Conservation (phyloP, 352 stramenopile species). For the Pythium vanterpoolii region DNA sequence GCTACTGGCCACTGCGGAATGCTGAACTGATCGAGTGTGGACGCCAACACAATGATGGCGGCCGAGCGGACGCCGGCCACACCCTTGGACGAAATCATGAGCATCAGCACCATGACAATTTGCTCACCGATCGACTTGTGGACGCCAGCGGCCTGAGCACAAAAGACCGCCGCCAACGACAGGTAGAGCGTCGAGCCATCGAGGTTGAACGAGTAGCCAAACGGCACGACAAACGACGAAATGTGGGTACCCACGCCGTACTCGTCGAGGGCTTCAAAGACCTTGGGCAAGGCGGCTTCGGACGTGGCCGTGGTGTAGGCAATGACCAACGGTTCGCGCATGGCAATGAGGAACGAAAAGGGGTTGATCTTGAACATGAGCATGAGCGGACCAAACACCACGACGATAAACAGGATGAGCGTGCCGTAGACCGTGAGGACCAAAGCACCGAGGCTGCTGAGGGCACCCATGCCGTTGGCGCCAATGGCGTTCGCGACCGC, state of each 20-base stretch:
- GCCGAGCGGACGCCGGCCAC: constrained; percentile 10
- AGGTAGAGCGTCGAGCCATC: constrained; percentile 53
- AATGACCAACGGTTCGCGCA: constrained; percentile 50
- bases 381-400: constrained; percentile 41
- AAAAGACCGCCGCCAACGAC: constrained; percentile 45
- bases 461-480: constrained; percentile 39
- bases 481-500: constrained; percentile 47
- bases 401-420: constrained; percentile 43
- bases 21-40: constrained; percentile 24
- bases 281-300: constrained; percentile 42
- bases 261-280: constrained; percentile 46
- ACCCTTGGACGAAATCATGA: constrained; percentile 13
- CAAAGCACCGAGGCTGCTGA: constrained; percentile 36
- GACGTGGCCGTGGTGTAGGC: constrained; percentile 32
- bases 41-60: constrained; percentile 4
- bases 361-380: constrained; percentile 48
- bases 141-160: constrained; percentile 39
- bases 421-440: constrained; percentile 50
- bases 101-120: constrained; percentile 10
- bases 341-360: constrained; percentile 38
- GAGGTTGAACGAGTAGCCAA: constrained; percentile 70
- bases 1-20: constrained; percentile 59
- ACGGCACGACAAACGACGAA: constrained; percentile 51
- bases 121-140: constrained; percentile 20
- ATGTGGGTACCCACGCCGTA: constrained; percentile 53